Base-by-base conservation (phyloP, 176 grass and related monocot species). In the Triticum urartu region DNA sequence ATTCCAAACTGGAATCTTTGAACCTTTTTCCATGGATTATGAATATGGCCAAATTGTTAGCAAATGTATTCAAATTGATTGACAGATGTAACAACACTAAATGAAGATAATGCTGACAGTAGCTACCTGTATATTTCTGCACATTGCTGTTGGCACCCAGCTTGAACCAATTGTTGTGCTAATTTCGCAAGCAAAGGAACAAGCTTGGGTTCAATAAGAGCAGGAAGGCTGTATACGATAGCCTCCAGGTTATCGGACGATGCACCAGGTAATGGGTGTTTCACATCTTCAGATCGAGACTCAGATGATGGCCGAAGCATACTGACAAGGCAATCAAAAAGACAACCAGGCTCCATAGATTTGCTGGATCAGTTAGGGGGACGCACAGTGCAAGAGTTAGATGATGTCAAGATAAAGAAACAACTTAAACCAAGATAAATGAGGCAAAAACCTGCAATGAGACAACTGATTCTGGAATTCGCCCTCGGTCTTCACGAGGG, bases 271-370 rank as follows among this genome's bases (percentile, higher is more conserved):
- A 78, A 76, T 39, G 11, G 24, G 43, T 89, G 67, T 87, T 90
- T 94, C 21, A 74, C 93, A 83, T 64, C 86, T 75, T 94, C 93
- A 9, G 82, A 47, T 12, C 87, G 89, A 80, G 87, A 92, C 77
- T 92, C 96, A 63, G 93, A 91, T 1, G 92, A 93, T 11, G 93
- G 96, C 68, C 90, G 81, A 59, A 92, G 86, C 4, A 92, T 84
- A 59, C 93, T 95, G 21, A 93, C 91, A 81, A 98, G 90, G 83
- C 90, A 95, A 26, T 95, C 91, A 24, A 98, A 95, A 87, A 98
- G 93, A 64, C 87, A 90, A 56, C 95, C 96, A 45, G 93, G 96
- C 87, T 95, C 93, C 9, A 98, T 87, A 18, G 96, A 88, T 75
- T 98, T 98, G 88, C 96, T 98, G 87, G 11, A 89, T 39, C 30